Conservation (phyloP, 2,329 filamentous ascomycete genomes). For the Massarina eburnea region DNA sequence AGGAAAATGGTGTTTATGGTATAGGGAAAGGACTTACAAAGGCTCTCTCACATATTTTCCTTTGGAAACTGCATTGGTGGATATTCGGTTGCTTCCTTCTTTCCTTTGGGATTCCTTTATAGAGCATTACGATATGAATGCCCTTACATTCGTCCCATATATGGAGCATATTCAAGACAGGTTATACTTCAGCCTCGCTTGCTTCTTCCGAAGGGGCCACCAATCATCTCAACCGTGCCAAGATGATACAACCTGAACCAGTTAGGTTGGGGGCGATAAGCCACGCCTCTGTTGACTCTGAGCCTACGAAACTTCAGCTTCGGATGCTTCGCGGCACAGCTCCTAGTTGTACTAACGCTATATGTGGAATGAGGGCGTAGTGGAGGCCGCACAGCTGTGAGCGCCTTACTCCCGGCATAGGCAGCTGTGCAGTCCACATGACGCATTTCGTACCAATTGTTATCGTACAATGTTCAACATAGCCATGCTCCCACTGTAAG, state of each 20-base stretch:
- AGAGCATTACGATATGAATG: background rate
- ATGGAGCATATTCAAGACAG: background rate
- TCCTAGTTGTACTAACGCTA: background rate
- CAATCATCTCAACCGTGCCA: background rate
- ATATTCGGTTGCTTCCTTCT: background rate
- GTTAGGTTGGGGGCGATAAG: background rate
- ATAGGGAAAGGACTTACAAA: background rate
- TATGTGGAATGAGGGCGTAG: background rate
- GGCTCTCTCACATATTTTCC: background rate
- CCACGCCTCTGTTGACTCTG: background rate
- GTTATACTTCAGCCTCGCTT: background rate
- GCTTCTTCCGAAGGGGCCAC: constrained; percentile 1
- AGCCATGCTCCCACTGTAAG: background rate
- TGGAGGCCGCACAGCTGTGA: background rate
- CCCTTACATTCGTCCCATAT: background rate
- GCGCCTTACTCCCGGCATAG: background rate
- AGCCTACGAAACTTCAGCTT: background rate
- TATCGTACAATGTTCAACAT: background rate
- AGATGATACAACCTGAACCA: background rate
- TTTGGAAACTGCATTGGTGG: background rate
- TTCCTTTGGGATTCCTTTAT: background rate
- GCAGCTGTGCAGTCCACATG: background rate
- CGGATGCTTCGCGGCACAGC: background rate
- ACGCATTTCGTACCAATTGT: background rate
- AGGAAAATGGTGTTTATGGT: background rate